phyloP scores from a whole-genome alignment of 768 basidiomycete genomes.

The Kondoa subrosea region DNA sequence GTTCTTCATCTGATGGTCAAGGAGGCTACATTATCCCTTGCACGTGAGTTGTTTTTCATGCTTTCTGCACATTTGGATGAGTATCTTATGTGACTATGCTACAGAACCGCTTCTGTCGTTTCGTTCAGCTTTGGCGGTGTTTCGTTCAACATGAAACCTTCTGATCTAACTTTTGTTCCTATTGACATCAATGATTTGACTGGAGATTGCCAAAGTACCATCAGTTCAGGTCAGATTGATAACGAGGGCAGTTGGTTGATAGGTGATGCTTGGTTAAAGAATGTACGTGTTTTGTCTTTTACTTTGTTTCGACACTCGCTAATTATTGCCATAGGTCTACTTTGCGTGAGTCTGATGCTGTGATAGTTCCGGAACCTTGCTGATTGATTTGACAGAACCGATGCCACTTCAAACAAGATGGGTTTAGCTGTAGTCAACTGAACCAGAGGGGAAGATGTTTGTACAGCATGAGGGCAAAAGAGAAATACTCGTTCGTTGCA shows the following conservation, averaged over 20 bases:
- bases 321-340: background rate
- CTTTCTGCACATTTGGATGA: background rate
- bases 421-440: background rate
- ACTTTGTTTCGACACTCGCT: background rate
- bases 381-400: background rate
- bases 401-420: constrained; percentile 2
- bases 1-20: constrained; percentile 40
- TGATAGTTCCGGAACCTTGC: background rate
- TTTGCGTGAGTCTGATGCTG: background rate
- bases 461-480: too few species aligned
- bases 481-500: too few species aligned
- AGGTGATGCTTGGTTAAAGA: constrained; percentile 1
- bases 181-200: constrained; percentile 39
- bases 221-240: constrained; percentile 46
- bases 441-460: too few species aligned
- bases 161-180: constrained; percentile 48
- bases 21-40: constrained; percentile 51
- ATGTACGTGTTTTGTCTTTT: background rate
- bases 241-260: constrained; percentile 2
- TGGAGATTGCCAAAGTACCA: constrained; percentile 55
- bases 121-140: constrained; percentile 46
- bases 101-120: constrained; percentile 37
- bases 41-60: constrained; percentile 28
- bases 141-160: constrained; percentile 47
- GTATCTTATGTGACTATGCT: background rate